Percentiles rank a stretch among this genome's conserved stretches.
Conservation (phyloP, 768 basidiomycete species). For the Lactifluus rugatus region DNA sequence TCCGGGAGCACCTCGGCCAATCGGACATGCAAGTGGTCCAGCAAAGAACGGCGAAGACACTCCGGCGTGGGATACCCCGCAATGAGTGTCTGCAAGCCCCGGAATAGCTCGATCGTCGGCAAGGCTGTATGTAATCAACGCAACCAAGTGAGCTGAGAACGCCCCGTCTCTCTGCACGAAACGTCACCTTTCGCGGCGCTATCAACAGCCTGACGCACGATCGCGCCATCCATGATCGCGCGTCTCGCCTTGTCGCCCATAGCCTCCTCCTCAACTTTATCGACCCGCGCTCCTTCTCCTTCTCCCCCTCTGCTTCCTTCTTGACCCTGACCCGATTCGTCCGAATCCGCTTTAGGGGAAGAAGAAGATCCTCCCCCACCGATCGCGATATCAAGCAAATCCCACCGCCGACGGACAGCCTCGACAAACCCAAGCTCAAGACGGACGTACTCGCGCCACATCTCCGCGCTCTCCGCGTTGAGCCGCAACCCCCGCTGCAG, state of each 20-base stretch:
- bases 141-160: background rate
- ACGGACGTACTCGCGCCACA: constrained; percentile 87
- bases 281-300: constrained; percentile 24
- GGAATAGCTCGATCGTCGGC: constrained; percentile 34
- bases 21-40: constrained; percentile 37
- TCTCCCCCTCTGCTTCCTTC: constrained; percentile 22
- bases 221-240: constrained; percentile 68
- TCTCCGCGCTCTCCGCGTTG: constrained; percentile 55
- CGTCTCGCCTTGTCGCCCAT: constrained; percentile 48
- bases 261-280: constrained; percentile 32
- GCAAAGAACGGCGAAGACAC: constrained; percentile 31
- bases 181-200: constrained; percentile 61
- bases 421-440: constrained; percentile 88
- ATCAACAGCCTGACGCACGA: constrained; percentile 67
- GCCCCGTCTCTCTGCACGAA: too few species aligned
- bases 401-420: constrained; percentile 69
- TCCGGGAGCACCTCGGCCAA: constrained; percentile 30
- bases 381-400: constrained; percentile 55
- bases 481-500: constrained; percentile 81
- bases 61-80: constrained; percentile 34
- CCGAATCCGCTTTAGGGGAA: constrained; percentile 1
- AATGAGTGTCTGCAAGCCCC: constrained; percentile 34
- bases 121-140: constrained; percentile 26
- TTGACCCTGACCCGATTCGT: constrained; percentile 21
- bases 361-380: too few species aligned